Conservation (phyloP, 1,139 yeast genomes). For the Lizanozyma gosingica region DNA sequence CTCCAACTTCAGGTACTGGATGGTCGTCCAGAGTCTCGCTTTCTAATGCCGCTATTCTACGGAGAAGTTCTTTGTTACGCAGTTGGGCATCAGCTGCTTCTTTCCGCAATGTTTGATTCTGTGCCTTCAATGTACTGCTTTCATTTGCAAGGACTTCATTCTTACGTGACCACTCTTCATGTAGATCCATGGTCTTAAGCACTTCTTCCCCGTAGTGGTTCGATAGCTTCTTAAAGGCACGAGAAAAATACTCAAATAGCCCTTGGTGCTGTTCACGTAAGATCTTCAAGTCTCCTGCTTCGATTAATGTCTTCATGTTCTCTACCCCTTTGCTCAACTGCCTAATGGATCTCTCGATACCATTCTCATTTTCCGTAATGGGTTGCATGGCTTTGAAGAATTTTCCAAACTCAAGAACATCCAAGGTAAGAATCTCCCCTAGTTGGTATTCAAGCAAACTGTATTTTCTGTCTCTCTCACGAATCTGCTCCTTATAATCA, state of each 20-base stretch:
- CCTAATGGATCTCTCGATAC: slow-evolving; percentile 45
- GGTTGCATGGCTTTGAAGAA: slow-evolving; percentile 40
- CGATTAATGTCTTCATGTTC: slow-evolving; percentile 13
- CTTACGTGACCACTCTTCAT: background rate
- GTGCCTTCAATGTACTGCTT: background rate
- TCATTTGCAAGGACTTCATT: background rate
- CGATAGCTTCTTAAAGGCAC: slow-evolving; percentile 51
- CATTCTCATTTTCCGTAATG: slow-evolving; percentile 49
- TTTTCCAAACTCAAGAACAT: slow-evolving; percentile 32
- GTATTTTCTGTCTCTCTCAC: slow-evolving; percentile 10
- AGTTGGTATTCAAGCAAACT: slow-evolving; percentile 27
- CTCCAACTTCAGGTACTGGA: slow-evolving; percentile 5
- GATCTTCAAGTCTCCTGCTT: slow-evolving; percentile 18
- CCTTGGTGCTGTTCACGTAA: slow-evolving; percentile 44
- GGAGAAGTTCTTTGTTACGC: slow-evolving; percentile 11
- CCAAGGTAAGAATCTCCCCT: slow-evolving; percentile 28
- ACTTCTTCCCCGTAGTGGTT: slow-evolving; percentile 46
- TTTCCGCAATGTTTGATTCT: background rate
- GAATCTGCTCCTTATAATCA: slow-evolving; percentile 11
- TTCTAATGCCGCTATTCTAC: slow-evolving; percentile 8
- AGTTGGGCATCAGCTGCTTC: slow-evolving; percentile 2
- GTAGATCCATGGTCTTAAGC: slow-evolving; percentile 8
- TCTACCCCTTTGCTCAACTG: slow-evolving; percentile 31
- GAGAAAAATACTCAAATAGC: slow-evolving; percentile 46
- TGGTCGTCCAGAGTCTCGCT: slow-evolving; percentile 5